Percentiles rank a stretch among this genome's conserved stretches.
These are phyloP conservation scores for Leccinum subgranulosum DNA, from an alignment of 768 basidiomycete species.

Conservation along the genomic window DNA sequence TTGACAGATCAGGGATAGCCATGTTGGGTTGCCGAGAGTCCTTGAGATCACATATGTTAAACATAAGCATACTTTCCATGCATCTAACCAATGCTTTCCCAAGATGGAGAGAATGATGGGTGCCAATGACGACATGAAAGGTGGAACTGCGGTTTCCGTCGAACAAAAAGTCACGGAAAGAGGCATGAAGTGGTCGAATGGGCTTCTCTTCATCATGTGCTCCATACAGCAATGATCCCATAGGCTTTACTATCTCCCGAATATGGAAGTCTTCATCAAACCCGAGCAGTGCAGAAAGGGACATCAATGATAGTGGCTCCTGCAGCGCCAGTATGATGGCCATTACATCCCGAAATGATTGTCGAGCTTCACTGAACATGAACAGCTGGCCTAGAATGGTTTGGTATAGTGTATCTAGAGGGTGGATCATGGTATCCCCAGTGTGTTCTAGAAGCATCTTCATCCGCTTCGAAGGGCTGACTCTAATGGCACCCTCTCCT, in stretches of 20 bases:
- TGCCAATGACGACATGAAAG: background rate
- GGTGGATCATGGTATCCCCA: background rate
- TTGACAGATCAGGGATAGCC: background rate
- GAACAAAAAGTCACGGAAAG: background rate
- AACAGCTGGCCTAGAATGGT: background rate
- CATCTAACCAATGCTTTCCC: background rate
- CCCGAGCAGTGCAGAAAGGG: background rate
- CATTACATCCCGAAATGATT: background rate
- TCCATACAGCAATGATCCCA: constrained; percentile 2
- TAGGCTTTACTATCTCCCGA: background rate
- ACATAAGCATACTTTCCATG: constrained; percentile 2
- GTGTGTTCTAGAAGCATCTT: background rate
- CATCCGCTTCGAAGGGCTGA: background rate
- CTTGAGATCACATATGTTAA: constrained; percentile 1
- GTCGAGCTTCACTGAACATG: too few relatives aligned
- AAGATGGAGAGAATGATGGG: background rate
- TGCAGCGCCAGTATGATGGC: background rate
- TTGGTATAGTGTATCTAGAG: background rate
- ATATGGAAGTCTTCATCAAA: background rate
- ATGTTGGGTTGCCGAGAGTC: background rate
- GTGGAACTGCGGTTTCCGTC: background rate
- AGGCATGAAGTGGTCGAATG: constrained; percentile 1
- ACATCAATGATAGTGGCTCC: background rate
- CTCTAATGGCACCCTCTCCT: background rate
- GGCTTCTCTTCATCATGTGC: background rate